phyloP scores from a whole-genome alignment of 2,329 filamentous ascomycete genomes.

The Diplodia mutila region DNA sequence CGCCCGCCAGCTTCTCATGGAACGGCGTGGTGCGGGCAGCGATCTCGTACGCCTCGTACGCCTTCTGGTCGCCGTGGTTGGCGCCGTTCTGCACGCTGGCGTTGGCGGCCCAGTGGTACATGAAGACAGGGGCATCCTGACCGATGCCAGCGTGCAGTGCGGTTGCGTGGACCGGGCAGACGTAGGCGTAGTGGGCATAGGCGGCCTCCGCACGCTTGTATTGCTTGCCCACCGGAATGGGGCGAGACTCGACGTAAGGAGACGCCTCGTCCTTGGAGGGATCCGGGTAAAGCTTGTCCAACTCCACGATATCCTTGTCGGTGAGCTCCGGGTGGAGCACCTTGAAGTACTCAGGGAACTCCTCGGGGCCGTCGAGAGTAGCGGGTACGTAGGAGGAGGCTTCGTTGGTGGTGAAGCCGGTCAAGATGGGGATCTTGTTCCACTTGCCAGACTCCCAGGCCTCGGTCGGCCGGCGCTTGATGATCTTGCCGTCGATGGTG shows the following conservation, averaged over 20 bases:
- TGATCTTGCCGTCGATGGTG: conserved; percentile 65
- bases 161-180: conserved; percentile 65
- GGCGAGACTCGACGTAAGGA: conserved; percentile 47
- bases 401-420: conserved; percentile 73
- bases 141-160: conserved; percentile 49
- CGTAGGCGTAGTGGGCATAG: conserved; percentile 68
- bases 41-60: conserved; percentile 38
- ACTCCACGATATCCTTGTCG: conserved; percentile 54
- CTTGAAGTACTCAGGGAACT: conserved; percentile 65
- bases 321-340: conserved; percentile 63
- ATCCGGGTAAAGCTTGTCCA: conserved; percentile 67
- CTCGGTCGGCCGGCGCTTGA: conserved; percentile 62
- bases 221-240: conserved; percentile 53
- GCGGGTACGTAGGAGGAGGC: conserved; percentile 66
- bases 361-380: conserved; percentile 49
- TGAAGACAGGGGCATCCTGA: conserved; percentile 49
- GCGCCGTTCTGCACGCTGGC: conserved; percentile 41
- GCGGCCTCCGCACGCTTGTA: conserved; percentile 63
- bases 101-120: conserved; percentile 65
- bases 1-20: conserved; percentile 37
- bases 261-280: conserved; percentile 49
- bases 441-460: conserved; percentile 60
- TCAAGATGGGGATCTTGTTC: conserved; percentile 65
- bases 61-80: conserved; percentile 42
- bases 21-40: conserved; percentile 33